Evolutionary conservation across 2,329 filamentous ascomycete genomes (phyloP), one percentile per base, ranked within the genome.

Genomic region (Cladosporium sp.): DNA sequence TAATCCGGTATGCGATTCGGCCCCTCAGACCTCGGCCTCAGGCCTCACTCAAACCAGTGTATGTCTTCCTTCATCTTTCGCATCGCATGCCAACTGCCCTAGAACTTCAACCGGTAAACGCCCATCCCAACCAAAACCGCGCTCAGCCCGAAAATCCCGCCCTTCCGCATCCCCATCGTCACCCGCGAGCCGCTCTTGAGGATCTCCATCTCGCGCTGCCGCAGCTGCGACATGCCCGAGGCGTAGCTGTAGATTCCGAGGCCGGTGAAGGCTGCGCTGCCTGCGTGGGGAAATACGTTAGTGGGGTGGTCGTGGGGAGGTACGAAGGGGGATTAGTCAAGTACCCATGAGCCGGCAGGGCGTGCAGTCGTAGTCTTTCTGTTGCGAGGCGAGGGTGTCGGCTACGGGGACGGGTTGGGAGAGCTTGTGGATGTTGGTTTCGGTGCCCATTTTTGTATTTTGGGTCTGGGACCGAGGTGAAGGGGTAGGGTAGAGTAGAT

Each of bases 171-270:
- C 4, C 61, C 60, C 64, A 77, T 67, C 7, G 72, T 70, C 45
- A 75, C 70, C 52, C 67, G 61, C 46, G 67, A 69, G 33, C 68
- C 70, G 57, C 67, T 72, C 45, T 67, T 66, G 35, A 71, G 49
- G 46, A 76, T 75, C 43, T 66, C 65, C 4, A 61, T 59, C 60
- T 74, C 67, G 28, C 72, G 67, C 37, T 71, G 61, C 9, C 62
- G 63, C 19, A 77, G 65, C 50, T 77, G 73, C 13, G 66, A 63
- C 61, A 73, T 73, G 4, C 74, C 74, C 2, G 72, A 73, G 34
- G 70, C 59, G 61, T 74, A 76, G 5, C 69, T 72, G 63, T 74
- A 76, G 19, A 69, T 66, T 51, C 74, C 74, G 44, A 77, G 70
- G 32, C 72, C 72, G 37, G 72, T 63, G 61, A 77, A 77, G 0